A percentile compares a stretch with the other conserved stretches of the same genome.
Conservation (phyloP, 345 rosid species). For the Populus alba region DNA sequence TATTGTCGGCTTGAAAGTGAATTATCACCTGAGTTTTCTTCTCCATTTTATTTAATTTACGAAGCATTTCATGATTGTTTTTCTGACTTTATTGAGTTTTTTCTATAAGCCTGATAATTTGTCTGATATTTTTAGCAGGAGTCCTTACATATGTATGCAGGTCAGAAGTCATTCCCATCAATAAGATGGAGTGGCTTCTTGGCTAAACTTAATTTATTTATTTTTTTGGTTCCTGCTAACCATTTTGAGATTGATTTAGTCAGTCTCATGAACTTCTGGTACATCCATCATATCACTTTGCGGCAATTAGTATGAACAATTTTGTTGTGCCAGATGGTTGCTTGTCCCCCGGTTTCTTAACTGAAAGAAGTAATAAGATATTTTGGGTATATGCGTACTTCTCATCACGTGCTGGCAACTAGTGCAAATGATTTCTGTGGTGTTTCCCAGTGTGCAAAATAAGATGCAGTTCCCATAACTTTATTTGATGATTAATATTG, state of each 20-base stretch:
- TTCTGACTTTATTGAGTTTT: not conserved
- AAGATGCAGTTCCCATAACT: not conserved
- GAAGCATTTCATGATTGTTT: not conserved
- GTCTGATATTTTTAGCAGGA: not conserved
- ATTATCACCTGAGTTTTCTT: not conserved
- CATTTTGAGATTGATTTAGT: not conserved
- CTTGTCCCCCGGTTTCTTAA: not conserved
- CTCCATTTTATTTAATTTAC: not conserved
- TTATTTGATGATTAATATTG: not conserved
- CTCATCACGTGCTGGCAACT: not conserved
- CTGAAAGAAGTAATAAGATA: not conserved
- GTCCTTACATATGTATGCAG: not conserved
- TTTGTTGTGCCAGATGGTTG: not conserved
- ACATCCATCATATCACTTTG: not conserved
- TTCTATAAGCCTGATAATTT: not conserved
- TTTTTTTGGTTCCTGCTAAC: not conserved
- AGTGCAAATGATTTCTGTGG: not conserved
- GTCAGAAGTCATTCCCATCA: not conserved
- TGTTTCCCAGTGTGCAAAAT: not conserved
- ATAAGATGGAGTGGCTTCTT: not conserved
- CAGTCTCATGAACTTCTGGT: not conserved
- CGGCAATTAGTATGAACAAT: not conserved
- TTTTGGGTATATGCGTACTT: not conserved
- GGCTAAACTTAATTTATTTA: not conserved
- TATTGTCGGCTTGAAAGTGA: not conserved